Evolutionary conservation across 2,329 filamentous ascomycete genomes (phyloP), one percentile per base, ranked within the genome.

Genomic region (Dactylonectria estremocensis): DNA sequence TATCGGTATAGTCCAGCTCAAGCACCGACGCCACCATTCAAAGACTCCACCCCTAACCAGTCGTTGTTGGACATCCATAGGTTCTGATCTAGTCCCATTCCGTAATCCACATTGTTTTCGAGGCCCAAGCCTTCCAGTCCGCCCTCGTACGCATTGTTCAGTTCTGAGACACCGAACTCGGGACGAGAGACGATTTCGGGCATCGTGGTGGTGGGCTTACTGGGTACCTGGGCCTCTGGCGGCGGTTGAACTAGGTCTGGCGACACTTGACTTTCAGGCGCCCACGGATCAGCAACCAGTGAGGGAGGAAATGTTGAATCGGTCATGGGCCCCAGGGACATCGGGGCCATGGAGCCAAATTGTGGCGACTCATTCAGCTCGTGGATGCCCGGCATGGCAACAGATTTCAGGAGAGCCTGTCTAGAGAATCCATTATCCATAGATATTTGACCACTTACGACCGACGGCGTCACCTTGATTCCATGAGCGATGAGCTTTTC

Each of bases 121-220:
- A 86, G 78, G 28, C 84, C 84, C 1, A 86, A 77, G 0, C 82
- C 82, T 53, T 86, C 84, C 61, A 85, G 79, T 0, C 84, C 83
- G 2, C 85, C 84, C 61, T 86, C 85, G 53, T 86, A 86, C 0
- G 84, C 84, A 45, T 85, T 86, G 55, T 86, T 86, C n/a, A 85
- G 80, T 65, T 86, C 83, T 3, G 83, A 74, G 1, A 80, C 78
- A 20, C 80, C 78, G 31, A 80, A 78, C 9, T 82, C 64, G 37
- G 71, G 65, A 16, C 69, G 67, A 8, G 69, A 40, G 9, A 74
- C 66, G 22, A 77, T 67, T n/a, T 74, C 71, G 5, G 69, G 62
- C 5, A 75, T 66, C n/a, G 46, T 69, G 14, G 68, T 61, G 10
- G 54, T 66, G 9, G 72, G 50, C 11, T 76, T 71, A 2, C 50